These are phyloP conservation scores for Arachis stenosperma DNA, from an alignment of 306 rosid genomes.

Conservation along the genomic window DNA sequence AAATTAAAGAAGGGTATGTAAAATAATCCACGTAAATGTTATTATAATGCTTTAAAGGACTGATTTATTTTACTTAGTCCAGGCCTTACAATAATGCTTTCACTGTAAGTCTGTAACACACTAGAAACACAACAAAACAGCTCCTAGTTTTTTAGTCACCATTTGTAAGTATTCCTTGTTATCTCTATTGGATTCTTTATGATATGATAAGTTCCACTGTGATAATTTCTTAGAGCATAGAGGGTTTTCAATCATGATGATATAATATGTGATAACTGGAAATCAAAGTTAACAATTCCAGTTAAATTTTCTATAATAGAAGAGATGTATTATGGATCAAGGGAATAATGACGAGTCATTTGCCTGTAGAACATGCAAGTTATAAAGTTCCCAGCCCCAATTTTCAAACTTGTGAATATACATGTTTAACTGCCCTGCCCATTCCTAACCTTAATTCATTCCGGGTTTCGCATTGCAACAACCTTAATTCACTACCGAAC, in stretches of 20 bases:
- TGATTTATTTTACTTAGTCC: neutral
- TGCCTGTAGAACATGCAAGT: conserved; percentile 77
- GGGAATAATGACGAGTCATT: conserved; percentile 26
- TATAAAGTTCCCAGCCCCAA: conserved; percentile 91
- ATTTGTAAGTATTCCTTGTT: neutral
- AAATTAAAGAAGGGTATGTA: too few relatives aligned
- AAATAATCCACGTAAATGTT: neutral
- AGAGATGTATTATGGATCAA: conserved; percentile 17
- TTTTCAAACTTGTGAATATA: conserved; percentile 83
- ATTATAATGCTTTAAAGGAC: conserved; percentile 17
- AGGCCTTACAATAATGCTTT: neutral
- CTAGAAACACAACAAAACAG: neutral
- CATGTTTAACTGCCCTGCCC: conserved; percentile 87
- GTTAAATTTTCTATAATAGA: neutral
- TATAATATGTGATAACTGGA: conserved; percentile 10
- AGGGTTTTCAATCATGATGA: conserved; percentile 1
- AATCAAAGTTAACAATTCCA: neutral
- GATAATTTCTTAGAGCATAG: neutral
- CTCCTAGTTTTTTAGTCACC: neutral
- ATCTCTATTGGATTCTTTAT: neutral
- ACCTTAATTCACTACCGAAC: too few relatives aligned
- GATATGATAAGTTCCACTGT: too few relatives aligned
- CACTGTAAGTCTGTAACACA: neutral
- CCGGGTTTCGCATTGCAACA: too few relatives aligned
- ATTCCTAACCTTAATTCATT: too few relatives aligned